Conservation (phyloP, 176 grass and related monocot species). For the Otatea glauca region DNA sequence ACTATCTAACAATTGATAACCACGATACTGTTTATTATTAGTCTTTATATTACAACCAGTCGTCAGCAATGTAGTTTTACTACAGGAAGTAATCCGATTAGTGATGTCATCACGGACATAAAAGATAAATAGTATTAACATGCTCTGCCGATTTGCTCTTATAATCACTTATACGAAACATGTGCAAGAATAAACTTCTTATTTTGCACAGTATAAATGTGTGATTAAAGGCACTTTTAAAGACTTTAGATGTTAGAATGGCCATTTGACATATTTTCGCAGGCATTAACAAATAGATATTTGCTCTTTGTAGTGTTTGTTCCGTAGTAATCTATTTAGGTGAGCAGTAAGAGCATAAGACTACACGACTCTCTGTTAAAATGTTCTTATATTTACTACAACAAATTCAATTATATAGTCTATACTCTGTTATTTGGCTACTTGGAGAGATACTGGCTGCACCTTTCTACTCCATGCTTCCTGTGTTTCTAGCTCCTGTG, state of each 20-base stretch:
- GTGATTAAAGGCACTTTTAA: too few species aligned
- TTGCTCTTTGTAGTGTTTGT: not conserved
- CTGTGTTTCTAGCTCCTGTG: too few species aligned
- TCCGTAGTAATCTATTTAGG: too few species aligned
- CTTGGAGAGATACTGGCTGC: too few species aligned
- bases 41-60: not conserved
- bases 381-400: too few species aligned
- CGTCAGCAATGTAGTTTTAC: not conserved
- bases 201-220: too few species aligned
- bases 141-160: not conserved
- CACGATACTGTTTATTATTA: not conserved
- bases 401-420: too few species aligned
- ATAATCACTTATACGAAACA: not conserved
- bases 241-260: not conserved
- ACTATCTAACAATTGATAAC: too few species aligned
- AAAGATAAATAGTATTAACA: not conserved
- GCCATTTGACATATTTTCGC: not conserved
- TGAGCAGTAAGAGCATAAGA: too few species aligned
- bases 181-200: not conserved
- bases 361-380: too few species aligned
- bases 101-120: not conserved
- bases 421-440: too few species aligned
- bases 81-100: not conserved
- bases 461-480: too few species aligned
- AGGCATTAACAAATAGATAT: not conserved